phyloP scores from a whole-genome alignment of 176 grass and related monocot species.

The Triticum dicoccoides region DNA sequence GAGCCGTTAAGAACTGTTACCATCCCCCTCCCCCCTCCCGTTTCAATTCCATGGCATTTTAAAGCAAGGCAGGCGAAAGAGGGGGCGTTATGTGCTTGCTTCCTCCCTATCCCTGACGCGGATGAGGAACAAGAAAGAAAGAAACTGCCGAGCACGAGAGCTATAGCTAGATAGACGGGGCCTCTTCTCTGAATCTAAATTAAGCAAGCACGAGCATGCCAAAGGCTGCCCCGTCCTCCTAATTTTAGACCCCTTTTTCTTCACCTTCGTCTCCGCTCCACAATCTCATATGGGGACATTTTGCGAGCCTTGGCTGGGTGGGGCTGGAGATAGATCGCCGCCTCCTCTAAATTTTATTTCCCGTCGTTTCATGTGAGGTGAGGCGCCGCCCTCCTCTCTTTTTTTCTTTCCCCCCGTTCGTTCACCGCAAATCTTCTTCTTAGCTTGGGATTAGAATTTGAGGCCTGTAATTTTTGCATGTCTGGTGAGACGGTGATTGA shows the following conservation, averaged over 20 bases:
- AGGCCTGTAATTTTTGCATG: slow-evolving; percentile 5
- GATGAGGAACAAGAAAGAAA: not conserved
- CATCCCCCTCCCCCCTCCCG: not conserved
- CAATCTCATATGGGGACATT: slow-evolving; percentile 43
- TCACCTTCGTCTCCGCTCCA: slow-evolving; percentile 40
- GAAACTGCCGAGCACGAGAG: not conserved
- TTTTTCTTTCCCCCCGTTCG: no score
- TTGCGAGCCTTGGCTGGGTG: slow-evolving; percentile 35
- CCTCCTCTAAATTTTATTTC: slow-evolving; percentile 28
- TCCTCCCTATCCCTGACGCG: no score
- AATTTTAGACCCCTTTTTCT: slow-evolving; percentile 35
- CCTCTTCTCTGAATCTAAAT: slow-evolving; percentile 19
- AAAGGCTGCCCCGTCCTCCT: slow-evolving; percentile 29
- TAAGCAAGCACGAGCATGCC: slow-evolving; percentile 29
- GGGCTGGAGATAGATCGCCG: slow-evolving; percentile 41
- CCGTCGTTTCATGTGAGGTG: slow-evolving; percentile 55
- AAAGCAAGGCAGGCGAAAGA: not conserved
- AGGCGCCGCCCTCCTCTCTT: no score
- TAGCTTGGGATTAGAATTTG: not conserved
- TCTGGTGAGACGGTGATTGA: not conserved
- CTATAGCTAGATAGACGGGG: not conserved
- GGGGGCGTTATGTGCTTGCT: not conserved
- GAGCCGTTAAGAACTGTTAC: not conserved
- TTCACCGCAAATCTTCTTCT: not conserved
- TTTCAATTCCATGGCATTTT: not conserved